Evolutionary conservation across 768 basidiomycete genomes (phyloP).

Genomic region (Mycena alexandri): DNA sequence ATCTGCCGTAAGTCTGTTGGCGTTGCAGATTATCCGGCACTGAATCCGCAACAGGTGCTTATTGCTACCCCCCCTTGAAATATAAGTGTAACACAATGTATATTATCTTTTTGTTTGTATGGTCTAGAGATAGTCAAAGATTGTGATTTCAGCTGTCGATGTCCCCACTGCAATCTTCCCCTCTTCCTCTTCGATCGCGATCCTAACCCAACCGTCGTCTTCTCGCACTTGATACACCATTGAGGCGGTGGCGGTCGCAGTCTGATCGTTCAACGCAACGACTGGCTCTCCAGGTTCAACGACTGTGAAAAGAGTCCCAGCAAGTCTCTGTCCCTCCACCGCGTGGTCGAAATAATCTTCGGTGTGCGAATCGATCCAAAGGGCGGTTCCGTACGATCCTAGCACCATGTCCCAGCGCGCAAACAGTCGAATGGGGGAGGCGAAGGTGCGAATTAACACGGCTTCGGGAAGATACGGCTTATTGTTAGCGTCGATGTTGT

Average conservation of each 20-base stretch:
- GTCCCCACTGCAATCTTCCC: constrained; percentile 60
- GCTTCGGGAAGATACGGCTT: constrained; percentile 60
- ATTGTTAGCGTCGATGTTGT: constrained; percentile 49
- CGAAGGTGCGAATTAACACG: constrained; percentile 53
- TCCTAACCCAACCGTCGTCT: constrained; percentile 62
- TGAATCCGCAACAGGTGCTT: constrained; percentile 58
- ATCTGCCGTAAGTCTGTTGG: constrained; percentile 74
- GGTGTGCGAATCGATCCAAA: constrained; percentile 77
- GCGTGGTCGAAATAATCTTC: constrained; percentile 60
- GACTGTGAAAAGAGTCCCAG: constrained; percentile 52
- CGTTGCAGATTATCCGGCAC: neutral
- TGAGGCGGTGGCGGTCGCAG: constrained; percentile 47
- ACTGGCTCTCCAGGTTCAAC: constrained; percentile 41
- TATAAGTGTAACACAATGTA: constrained; percentile 32
- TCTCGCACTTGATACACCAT: constrained; percentile 62
- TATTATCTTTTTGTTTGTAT: constrained; percentile 21
- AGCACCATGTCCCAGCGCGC: constrained; percentile 65
- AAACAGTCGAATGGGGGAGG: constrained; percentile 70
- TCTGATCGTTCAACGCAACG: constrained; percentile 43
- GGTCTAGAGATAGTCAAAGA: constrained; percentile 63
- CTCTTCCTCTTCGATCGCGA: constrained; percentile 62
- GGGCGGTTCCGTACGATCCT: constrained; percentile 69
- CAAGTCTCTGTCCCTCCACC: constrained; percentile 71
- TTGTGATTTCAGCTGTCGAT: constrained; percentile 60
- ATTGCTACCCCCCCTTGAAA: constrained; percentile 60